Percentiles rank a stretch among this genome's conserved stretches.
phyloP scores from a whole-genome alignment of 2,329 filamentous ascomycete genomes.

The Talaromyces sp. region DNA sequence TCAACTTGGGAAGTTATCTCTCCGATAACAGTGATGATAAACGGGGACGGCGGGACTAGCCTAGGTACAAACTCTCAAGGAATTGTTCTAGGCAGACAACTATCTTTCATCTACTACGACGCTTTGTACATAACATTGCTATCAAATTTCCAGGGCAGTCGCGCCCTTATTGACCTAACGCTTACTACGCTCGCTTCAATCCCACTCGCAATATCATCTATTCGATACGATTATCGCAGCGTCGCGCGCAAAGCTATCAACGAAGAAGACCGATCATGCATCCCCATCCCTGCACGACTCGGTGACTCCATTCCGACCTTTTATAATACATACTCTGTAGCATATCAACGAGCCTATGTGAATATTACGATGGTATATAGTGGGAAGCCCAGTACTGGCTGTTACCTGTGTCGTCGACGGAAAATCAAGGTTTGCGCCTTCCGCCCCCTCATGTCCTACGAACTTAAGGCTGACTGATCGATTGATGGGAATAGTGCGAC shows the following conservation, averaged over 20 bases:
- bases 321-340: neutral
- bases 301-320: slow-evolving; percentile 12
- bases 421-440: slow-evolving; percentile 36
- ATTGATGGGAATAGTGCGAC: slow-evolving; percentile 27
- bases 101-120: neutral
- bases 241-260: neutral
- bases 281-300: slow-evolving; percentile 1
- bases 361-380: slow-evolving; percentile 38
- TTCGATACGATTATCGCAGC: neutral
- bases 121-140: no score
- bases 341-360: neutral
- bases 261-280: slow-evolving; percentile 2
- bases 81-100: neutral
- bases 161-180: no score
- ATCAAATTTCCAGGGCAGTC: no score
- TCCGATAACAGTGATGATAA: neutral
- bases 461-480: slow-evolving; percentile 17
- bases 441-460: neutral
- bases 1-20: neutral
- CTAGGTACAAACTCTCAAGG: neutral
- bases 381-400: slow-evolving; percentile 39
- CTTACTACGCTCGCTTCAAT: no score
- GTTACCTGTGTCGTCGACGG: slow-evolving; percentile 38
- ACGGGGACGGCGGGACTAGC: neutral
- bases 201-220: neutral